These are phyloP conservation scores for Senecio squalidus DNA, from an alignment of 140 eudicot species.

Conservation along the genomic window DNA sequence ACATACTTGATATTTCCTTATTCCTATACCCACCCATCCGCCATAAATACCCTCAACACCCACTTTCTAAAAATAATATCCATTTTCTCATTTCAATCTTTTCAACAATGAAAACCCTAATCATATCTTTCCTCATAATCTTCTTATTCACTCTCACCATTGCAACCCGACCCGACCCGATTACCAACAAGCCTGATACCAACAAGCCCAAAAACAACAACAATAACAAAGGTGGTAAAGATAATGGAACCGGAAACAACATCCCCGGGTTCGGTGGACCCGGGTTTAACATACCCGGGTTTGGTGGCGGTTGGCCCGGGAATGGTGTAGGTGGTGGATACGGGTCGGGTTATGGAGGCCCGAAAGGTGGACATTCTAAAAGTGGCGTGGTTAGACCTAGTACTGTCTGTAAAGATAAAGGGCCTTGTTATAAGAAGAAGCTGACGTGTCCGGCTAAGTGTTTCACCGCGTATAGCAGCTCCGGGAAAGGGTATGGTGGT, in stretches of 20 bases:
- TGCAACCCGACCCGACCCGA: slow-evolving; percentile 34
- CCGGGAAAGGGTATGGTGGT: slow-evolving; percentile 84
- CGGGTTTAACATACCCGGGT: slow-evolving; percentile 77
- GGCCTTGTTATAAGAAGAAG: slow-evolving; percentile 84
- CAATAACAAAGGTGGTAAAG: slow-evolving; percentile 25
- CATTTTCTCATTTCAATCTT: not conserved
- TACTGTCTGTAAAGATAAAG: slow-evolving; percentile 69
- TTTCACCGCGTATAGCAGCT: slow-evolving; percentile 55
- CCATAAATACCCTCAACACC: slow-evolving; percentile 30
- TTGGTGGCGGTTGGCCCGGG: slow-evolving; percentile 45
- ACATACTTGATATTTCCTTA: slow-evolving; percentile 10
- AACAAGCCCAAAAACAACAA: slow-evolving; percentile 19
- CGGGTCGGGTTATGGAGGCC: slow-evolving; percentile 79
- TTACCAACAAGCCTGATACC: slow-evolving; percentile 8
- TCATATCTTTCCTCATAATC: slow-evolving; percentile 25
- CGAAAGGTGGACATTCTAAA: slow-evolving; percentile 65
- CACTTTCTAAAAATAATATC: slow-evolving; percentile 12
- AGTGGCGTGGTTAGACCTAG: slow-evolving; percentile 60
- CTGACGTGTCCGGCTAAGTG: slow-evolving; percentile 92
- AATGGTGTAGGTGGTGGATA: slow-evolving; percentile 70
- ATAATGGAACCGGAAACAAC: slow-evolving; percentile 33
- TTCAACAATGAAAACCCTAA: slow-evolving; percentile 27
- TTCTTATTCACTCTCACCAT: slow-evolving; percentile 20
- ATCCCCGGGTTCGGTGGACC: slow-evolving; percentile 63
- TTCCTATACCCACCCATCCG: slow-evolving; percentile 11